phyloP scores from a whole-genome alignment of 768 basidiomycete species.

The Saitozyma podzolica region DNA sequence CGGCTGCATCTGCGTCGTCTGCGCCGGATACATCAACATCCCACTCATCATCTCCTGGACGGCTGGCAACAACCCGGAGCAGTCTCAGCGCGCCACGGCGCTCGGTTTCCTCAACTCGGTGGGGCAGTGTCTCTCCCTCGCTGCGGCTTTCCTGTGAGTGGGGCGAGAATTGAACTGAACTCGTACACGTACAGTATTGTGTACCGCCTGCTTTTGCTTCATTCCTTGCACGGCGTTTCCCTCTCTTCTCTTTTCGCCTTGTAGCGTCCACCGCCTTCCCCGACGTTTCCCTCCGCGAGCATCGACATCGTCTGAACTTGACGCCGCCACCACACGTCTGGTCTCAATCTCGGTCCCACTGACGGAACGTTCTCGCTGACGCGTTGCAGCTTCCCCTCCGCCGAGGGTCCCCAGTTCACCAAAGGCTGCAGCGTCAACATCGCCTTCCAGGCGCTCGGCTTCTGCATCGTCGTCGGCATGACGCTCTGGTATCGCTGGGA shows the following conservation, averaged over 20 bases:
- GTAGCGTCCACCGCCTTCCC: too few relatives aligned
- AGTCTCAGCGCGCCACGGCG: slow-evolving; percentile 52
- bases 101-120: slow-evolving; percentile 55
- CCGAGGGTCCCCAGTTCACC: slow-evolving; percentile 50
- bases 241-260: not conserved
- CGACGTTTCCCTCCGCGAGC: too few relatives aligned
- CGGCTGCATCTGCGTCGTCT: slow-evolving; percentile 52
- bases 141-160: slow-evolving; percentile 39
- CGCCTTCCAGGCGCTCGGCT: slow-evolving; percentile 51
- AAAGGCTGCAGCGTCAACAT: slow-evolving; percentile 53
- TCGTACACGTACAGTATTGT: too few relatives aligned
- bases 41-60: slow-evolving; percentile 48
- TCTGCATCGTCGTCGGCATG: slow-evolving; percentile 45
- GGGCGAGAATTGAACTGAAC: not conserved
- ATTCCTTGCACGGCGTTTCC: too few relatives aligned
- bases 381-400: slow-evolving; percentile 39
- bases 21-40: slow-evolving; percentile 35
- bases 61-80: slow-evolving; percentile 44
- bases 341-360: too few relatives aligned
- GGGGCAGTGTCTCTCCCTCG: slow-evolving; percentile 52
- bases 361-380: not conserved
- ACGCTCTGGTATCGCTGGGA: slow-evolving; percentile 51
- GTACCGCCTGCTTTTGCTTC: too few relatives aligned
- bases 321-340: too few relatives aligned
- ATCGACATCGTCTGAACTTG: too few relatives aligned